Evolutionary conservation across 345 rosid genomes (phyloP).

Genomic region (Zanthoxylum bungeanum): DNA sequence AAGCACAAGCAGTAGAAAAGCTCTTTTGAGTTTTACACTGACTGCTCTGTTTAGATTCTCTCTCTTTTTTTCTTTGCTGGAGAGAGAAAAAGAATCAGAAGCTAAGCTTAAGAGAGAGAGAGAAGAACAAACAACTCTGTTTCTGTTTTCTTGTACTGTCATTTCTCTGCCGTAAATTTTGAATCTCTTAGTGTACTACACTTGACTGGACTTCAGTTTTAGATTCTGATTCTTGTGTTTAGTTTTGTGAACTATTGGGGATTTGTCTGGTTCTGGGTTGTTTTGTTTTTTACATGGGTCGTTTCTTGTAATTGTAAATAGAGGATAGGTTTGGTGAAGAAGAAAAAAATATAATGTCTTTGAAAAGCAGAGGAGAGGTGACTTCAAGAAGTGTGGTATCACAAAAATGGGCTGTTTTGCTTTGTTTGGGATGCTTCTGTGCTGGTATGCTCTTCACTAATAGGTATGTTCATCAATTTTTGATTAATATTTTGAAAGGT

Average conservation of each 20-base stretch:
- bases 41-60: conserved; percentile 7
- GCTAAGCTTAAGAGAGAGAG: background rate
- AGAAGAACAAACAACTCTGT: conserved; percentile 20
- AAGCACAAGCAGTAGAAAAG: conserved; percentile 31
- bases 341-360: conserved; percentile 38
- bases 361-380: conserved; percentile 68
- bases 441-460: conserved; percentile 81
- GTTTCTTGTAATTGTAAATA: conserved; percentile 5
- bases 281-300: conserved; percentile 25
- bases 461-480: conserved; percentile 43
- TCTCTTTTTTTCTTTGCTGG: background rate
- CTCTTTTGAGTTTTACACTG: background rate
- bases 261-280: conserved; percentile 14
- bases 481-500: background rate
- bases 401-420: conserved; percentile 66
- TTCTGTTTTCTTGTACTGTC: conserved; percentile 14
- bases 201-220: background rate
- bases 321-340: background rate
- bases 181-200: background rate
- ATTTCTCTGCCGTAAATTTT: background rate
- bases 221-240: conserved; percentile 8
- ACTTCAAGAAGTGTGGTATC: conserved; percentile 49
- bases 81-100: conserved; percentile 8
- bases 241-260: conserved; percentile 3
- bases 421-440: conserved; percentile 78